Conservation (phyloP, 257 asterid species). For the Solanum gandarillasii region DNA sequence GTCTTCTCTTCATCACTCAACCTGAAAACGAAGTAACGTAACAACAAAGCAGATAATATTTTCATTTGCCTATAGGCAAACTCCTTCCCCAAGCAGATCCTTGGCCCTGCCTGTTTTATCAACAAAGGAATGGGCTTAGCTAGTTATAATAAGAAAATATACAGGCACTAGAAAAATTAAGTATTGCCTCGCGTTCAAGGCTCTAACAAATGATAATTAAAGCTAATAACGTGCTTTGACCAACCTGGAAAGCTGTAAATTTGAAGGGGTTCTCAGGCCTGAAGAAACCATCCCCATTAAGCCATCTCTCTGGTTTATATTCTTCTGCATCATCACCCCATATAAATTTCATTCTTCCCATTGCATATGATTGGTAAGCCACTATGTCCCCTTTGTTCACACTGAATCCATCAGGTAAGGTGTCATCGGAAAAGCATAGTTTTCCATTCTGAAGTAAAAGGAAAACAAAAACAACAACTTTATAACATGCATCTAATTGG, state of each 20-base stretch:
- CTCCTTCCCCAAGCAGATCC: constrained; percentile 49
- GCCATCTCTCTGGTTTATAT: constrained; percentile 55
- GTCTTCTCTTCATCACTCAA: constrained; percentile 21
- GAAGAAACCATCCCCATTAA: constrained; percentile 31
- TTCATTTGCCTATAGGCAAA: constrained; percentile 56
- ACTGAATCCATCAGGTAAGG: constrained; percentile 40
- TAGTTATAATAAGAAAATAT: background rate
- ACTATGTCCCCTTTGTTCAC: constrained; percentile 53
- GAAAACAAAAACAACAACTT: background rate
- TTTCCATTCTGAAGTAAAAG: constrained; percentile 22
- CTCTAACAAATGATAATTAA: background rate
- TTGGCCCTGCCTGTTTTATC: constrained; percentile 42
- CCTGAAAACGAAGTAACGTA: constrained; percentile 25
- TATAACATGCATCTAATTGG: background rate
- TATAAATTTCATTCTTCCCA: constrained; percentile 52
- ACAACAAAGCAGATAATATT: constrained; percentile 31
- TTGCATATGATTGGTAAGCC: constrained; percentile 43
- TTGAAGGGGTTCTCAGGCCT: constrained; percentile 42
- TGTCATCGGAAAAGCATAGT: constrained; percentile 20
- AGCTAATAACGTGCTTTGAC: background rate
- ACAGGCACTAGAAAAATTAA: background rate
- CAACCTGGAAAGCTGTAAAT: constrained; percentile 51
- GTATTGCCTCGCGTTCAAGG: background rate
- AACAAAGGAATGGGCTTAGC: background rate
- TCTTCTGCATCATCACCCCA: constrained; percentile 60